Base-by-base conservation (phyloP, 805 yeast species). In the Yarrowia deformans region DNA sequence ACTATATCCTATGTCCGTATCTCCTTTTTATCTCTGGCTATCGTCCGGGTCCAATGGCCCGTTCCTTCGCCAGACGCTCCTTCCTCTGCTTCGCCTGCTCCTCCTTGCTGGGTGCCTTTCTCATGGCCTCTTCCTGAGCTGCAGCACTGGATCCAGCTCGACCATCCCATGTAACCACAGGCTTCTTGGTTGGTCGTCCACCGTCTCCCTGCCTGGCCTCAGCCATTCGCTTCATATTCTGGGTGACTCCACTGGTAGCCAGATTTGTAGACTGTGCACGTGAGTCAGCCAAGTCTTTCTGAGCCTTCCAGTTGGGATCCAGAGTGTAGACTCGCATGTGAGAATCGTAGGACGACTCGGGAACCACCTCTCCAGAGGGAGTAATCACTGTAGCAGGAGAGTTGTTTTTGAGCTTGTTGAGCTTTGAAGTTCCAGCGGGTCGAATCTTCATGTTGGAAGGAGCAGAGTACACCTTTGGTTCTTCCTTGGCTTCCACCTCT, bases 221-320 rank as follows among this genome's bases (percentile, higher is more conserved):
- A n/a, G 79, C 79, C 40, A 78, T 71, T 40, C 79, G 76, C 69
- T 77, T 80, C 37, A 81, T 72, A 69, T 81, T 81, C 45, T 72
- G 77, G 8, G 80, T 78, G 8, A 76, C 82, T 13, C 77, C 77
- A 13, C 72, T 39, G 10, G 74, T 73, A 16, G 75, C 76, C 68
- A 81, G 70, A 67, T 81, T 81, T 7, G 82, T 73, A 13, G 76
- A 71, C 8, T 78, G 73, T 39, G 69, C 71, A 23, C 80, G 76
- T 14, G 75, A 75, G 34, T 73, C 77, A 12, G 76, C 79, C 39
- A 73, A 70, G 1, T 74, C 79, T 74, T 86, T 87, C 76, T 91
- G 92, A 69, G 86, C 87, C 72, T 86, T 84, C 79, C 90, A 91
- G 72, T 85, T 82, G 2, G 97, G 97, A 77, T 93, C 97, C 55